Evolutionary conservation across 2,329 filamentous ascomycete species (phyloP).

Genomic region (Stagonosporopsis chrysanthemi): DNA sequence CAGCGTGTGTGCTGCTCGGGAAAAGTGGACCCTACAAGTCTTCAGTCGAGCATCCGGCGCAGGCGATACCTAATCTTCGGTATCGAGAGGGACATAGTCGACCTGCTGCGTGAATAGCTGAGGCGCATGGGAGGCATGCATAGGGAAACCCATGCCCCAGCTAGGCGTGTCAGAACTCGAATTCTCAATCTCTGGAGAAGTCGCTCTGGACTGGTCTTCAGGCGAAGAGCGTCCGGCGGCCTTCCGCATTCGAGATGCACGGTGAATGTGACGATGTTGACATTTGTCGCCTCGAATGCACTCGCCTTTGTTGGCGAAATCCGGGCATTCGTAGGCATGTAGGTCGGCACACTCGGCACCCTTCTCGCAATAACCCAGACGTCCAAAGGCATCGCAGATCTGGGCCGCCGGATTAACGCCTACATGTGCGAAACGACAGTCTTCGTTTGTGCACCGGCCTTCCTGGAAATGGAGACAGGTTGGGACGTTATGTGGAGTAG

Average conservation of each 20-base stretch:
- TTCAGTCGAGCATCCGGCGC: constrained; percentile 3
- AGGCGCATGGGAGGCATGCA: constrained; percentile 5
- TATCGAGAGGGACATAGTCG: constrained; percentile 41
- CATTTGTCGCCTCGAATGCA: constrained; percentile 80
- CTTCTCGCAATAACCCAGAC: constrained; percentile 86
- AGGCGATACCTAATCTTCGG: constrained; percentile 20
- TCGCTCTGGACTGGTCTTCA: constrained; percentile 14
- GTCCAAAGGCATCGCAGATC: constrained; percentile 85
- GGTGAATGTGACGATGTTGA: constrained; percentile 82
- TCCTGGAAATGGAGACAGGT: constrained; percentile 89
- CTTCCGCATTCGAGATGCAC: constrained; percentile 40
- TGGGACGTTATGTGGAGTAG: constrained; percentile 82
- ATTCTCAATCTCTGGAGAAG: constrained; percentile 19
- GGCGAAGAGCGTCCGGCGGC: constrained; percentile 25
- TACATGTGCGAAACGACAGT: constrained; percentile 88
- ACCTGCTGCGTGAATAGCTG: constrained; percentile 41
- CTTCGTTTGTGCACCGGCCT: constrained; percentile 85
- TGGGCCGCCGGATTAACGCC: constrained; percentile 76
- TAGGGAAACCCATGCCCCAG: constrained; percentile 2
- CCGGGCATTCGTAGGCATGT: constrained; percentile 92
- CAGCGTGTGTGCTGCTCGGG: constrained; percentile 10
- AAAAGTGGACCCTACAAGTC: constrained; percentile 17
- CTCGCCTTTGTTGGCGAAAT: constrained; percentile 88
- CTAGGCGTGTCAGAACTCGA: background rate
- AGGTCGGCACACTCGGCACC: constrained; percentile 79